Base-by-base conservation (phyloP, 2,329 filamentous ascomycete species). In the Colletotrichum tabaci region DNA sequence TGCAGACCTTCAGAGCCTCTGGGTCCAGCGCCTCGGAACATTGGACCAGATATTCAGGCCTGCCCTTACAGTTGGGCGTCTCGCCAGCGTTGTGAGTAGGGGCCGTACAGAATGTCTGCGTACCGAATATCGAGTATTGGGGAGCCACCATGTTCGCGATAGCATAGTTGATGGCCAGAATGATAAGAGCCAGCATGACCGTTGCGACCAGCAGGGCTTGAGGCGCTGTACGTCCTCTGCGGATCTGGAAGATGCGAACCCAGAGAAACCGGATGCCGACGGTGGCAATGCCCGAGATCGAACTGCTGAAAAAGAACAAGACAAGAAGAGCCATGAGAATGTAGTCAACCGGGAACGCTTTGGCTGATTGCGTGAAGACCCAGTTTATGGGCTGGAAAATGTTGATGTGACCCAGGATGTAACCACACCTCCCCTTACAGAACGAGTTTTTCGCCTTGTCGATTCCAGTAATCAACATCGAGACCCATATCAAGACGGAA, bases 391-490 rank as follows among this genome's bases (percentile, higher is more conserved):
- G 96, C 80, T 99, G 96, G 86, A 98, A 97, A 76, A 98, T 91
- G 80, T 97, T 94, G 80, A 97, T 93, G 78, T 87, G 88, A 53
- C 92, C 94, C 5, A 99, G 88, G 61, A 98, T 93, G 82, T 98
- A 99, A 73, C 96, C 96, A 80, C 96, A 99, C 76, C 90, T 91
- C 71, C 91, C 86, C 81, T 96, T 96, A 88, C 96, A 99, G 74
- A 97, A 85, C 4, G 95, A 98, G 84, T 98, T 98, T 81, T 93
- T 95, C 46, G 95, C 94, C 85, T 98, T 98, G 88, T 99, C 96
- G 78, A 98, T 95, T 75, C 91, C 93, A 0, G 96, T 98, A 79
- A 98, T 93, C 76, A 98, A 88, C 94, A 99, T 98, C 15, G 94
- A 97, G 10, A 92, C 88, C 88, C 94, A 97, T 75, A 97, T 88